Conservation (phyloP, 31 red algal species). For the Asparagopsis taxiformis region DNA sequence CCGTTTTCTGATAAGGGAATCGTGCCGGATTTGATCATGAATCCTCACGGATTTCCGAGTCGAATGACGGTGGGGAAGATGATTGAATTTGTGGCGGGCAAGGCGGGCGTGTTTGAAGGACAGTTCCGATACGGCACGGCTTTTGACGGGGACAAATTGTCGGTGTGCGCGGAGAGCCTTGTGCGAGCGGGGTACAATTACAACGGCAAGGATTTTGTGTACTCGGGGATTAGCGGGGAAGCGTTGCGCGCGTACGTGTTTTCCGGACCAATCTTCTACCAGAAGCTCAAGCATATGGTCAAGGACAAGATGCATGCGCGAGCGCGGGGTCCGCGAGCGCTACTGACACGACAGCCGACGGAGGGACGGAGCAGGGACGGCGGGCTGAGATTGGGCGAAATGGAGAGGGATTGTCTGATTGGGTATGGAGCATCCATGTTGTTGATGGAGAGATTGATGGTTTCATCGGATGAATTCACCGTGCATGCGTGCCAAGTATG, state of each 20-base stretch:
- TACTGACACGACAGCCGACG: conserved; percentile 96
- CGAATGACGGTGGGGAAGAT: conserved; percentile 99
- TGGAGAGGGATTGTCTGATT: conserved; percentile 98
- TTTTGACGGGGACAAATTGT: conserved; percentile 81
- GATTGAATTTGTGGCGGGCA: conserved; percentile 97
- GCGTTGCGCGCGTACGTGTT: conserved; percentile 89
- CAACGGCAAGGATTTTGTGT: conserved; percentile 93
- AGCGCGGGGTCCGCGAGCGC: conserved; percentile 85
- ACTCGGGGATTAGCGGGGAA: conserved; percentile 91
- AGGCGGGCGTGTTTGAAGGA: conserved; percentile 92
- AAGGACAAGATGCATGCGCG: conserved; percentile 97
- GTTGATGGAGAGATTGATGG: conserved; percentile 97
- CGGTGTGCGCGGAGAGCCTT: conserved; percentile 74
- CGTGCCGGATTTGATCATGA: conserved; percentile 97
- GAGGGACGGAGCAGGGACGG: conserved; percentile 95
- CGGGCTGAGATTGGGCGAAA: conserved; percentile 94
- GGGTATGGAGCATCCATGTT: conserved; percentile 93
- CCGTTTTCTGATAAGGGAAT: conserved; percentile 94
- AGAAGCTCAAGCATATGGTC: conserved; percentile 99
- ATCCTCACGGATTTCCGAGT: conserved; percentile 98
- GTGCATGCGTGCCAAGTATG: conserved; percentile 85
- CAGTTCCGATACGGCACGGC: conserved; percentile 82
- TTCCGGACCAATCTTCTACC: conserved; percentile 95
- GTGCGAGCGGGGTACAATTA: conserved; percentile 80
- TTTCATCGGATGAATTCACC: conserved; percentile 87